These are phyloP conservation scores for Stagonosporopsis vannaccii DNA, from an alignment of 2,329 filamentous ascomycete genomes.

Conservation along the genomic window DNA sequence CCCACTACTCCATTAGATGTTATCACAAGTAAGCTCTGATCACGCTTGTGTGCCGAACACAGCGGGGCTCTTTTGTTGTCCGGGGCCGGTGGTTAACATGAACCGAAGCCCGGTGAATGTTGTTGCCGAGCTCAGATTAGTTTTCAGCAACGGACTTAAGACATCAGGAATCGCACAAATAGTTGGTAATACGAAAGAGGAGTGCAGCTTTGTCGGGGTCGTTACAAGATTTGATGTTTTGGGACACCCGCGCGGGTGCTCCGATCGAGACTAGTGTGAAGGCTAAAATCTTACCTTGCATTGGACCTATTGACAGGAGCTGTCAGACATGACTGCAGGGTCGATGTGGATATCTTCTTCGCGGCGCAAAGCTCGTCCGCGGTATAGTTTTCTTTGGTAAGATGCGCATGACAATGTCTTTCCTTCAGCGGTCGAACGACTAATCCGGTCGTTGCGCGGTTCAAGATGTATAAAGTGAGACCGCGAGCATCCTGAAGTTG, in stretches of 20 bases:
- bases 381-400: no score
- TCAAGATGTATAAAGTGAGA: not conserved
- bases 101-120: no score
- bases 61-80: no score
- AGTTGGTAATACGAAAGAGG: not conserved
- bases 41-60: no score
- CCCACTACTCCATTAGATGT: no score
- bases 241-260: constrained; percentile 9
- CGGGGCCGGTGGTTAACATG: no score
- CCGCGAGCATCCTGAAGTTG: not conserved
- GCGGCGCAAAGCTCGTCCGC: not conserved
- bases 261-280: not conserved
- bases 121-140: no score
- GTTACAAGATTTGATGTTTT: not conserved
- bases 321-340: not conserved
- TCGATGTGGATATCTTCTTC: not conserved
- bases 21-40: no score
- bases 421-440: no score
- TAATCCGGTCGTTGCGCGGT: not conserved
- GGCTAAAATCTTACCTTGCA: not conserved
- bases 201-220: not conserved
- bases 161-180: not conserved
- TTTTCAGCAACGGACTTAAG: no score
- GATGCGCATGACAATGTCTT: no score
- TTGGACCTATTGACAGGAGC: not conserved